Evolutionary conservation across 257 asterid genomes (phyloP).

Genomic region (Nicotiana benthamiana): DNA sequence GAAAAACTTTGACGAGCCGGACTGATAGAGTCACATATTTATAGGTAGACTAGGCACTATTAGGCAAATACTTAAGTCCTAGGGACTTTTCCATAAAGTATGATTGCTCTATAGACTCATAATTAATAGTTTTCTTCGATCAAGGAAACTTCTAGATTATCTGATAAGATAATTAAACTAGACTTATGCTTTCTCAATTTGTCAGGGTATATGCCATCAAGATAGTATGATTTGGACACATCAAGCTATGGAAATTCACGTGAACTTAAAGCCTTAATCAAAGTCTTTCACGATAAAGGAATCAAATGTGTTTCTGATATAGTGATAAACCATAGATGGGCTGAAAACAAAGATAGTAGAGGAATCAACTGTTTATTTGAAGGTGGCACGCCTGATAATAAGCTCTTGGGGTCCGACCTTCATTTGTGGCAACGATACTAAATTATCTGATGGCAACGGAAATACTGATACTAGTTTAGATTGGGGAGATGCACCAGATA

Average conservation of each 20-base stretch:
- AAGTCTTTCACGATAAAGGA: conserved; percentile 32
- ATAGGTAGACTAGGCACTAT: no score
- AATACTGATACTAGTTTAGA: conserved; percentile 54
- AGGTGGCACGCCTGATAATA: conserved; percentile 71
- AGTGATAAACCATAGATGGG: conserved; percentile 75
- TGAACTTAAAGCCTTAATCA: conserved; percentile 36
- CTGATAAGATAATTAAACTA: no score
- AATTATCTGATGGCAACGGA: conserved; percentile 58
- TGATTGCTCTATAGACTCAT: no score
- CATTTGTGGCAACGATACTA: conserved; percentile 51
- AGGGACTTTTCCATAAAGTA: no score
- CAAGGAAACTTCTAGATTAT: no score
- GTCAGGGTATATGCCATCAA: conserved; percentile 70
- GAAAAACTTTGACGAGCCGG: no score
- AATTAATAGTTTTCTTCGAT: no score
- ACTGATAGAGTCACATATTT: no score
- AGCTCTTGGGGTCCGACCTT: conserved; percentile 70
- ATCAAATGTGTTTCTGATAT: conserved; percentile 67
- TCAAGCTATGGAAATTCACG: conserved; percentile 51
- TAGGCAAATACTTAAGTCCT: no score
- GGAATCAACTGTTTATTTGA: conserved; percentile 62
- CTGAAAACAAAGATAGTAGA: conserved; percentile 47
- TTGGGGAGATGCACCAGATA: conserved; percentile 52
- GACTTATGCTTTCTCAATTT: background rate
- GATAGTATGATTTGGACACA: conserved; percentile 72